Percentiles rank a stretch among this genome's conserved stretches.
Evolutionary conservation across 495 filamentous ascomycete genomes (phyloP).

Genomic region (Hypoxylon crocopeplum): DNA sequence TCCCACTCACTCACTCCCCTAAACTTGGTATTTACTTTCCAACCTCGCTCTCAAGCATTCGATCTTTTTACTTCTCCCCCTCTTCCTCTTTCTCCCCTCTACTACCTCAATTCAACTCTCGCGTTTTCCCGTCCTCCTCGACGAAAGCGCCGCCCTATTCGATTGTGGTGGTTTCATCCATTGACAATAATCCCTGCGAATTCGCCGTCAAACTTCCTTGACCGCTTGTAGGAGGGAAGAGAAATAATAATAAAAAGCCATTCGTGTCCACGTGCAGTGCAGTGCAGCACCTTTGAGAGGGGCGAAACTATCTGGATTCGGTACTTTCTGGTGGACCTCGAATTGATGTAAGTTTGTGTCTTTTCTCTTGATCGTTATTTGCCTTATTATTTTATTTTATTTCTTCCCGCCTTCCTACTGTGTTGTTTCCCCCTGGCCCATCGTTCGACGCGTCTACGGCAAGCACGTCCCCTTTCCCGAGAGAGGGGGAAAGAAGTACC

Average conservation of each 20-base stretch:
- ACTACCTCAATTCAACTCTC: slow-evolving; percentile 20
- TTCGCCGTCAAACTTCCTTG: slow-evolving; percentile 29
- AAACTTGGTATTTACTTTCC: slow-evolving; percentile 41
- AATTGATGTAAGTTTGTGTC: slow-evolving; percentile 36
- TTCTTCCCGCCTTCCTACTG: slow-evolving; percentile 34
- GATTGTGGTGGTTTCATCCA: slow-evolving; percentile 25
- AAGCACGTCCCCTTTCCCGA: slow-evolving; percentile 18
- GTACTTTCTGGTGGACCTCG: slow-evolving; percentile 34
- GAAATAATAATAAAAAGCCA: slow-evolving; percentile 24
- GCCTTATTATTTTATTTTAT: slow-evolving; percentile 32
- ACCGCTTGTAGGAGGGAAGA: slow-evolving; percentile 31
- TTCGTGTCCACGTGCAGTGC: slow-evolving; percentile 37
- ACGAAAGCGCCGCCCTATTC: slow-evolving; percentile 18
- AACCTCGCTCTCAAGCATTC: slow-evolving; percentile 30
- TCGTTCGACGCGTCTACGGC: slow-evolving; percentile 32
- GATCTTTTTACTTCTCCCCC: slow-evolving; percentile 5
- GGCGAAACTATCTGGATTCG: slow-evolving; percentile 33
- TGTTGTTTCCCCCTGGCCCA: slow-evolving; percentile 14
- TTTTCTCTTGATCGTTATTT: slow-evolving; percentile 28
- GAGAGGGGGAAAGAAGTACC: slow-evolving; percentile 2
- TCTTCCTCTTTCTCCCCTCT: slow-evolving; percentile 33
- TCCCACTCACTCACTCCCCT: slow-evolving; percentile 20
- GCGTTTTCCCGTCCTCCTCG: slow-evolving; percentile 23
- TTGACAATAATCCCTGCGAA: slow-evolving; percentile 30
- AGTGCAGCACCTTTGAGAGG: slow-evolving; percentile 28